Evolutionary conservation across 352 stramenopile species (phyloP).

Genomic region (Achlya hypogyna): DNA sequence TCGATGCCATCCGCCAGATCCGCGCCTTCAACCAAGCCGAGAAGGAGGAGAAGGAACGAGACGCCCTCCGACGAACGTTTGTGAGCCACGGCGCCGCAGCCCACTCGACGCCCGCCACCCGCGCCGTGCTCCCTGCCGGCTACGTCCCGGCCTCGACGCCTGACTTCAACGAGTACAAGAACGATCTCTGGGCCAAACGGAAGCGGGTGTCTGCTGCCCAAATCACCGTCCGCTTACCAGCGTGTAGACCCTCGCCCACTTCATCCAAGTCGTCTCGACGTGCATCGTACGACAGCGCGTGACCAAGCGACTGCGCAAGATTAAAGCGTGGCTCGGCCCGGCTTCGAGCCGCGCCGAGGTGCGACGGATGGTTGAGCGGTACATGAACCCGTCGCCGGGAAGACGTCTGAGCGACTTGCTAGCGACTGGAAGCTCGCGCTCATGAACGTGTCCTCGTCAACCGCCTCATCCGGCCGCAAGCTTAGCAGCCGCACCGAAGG

Average conservation of each 20-base stretch:
- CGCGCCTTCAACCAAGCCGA: constrained; percentile 30
- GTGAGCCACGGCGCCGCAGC: constrained; percentile 29
- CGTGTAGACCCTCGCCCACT: constrained; percentile 53
- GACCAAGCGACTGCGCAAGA: constrained; percentile 40
- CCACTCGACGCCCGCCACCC: constrained; percentile 26
- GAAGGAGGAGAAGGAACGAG: constrained; percentile 29
- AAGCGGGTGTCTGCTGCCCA: constrained; percentile 29
- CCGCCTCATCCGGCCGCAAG: constrained; percentile 21
- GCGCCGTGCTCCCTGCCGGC: constrained; percentile 35
- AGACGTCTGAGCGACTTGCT: background rate
- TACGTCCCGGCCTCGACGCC: constrained; percentile 29
- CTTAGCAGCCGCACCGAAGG: background rate
- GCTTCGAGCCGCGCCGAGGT: constrained; percentile 43
- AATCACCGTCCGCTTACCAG: background rate
- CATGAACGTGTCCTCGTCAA: constrained; percentile 2
- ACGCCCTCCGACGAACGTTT: constrained; percentile 37
- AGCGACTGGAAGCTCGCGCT: constrained; percentile 15
- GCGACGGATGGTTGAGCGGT: constrained; percentile 43
- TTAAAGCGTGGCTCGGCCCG: constrained; percentile 44
- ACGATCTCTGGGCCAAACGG: constrained; percentile 73
- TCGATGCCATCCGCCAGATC: constrained; percentile 39
- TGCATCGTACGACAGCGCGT: constrained; percentile 59
- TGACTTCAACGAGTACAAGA: constrained; percentile 83
- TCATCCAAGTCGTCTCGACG: constrained; percentile 50
- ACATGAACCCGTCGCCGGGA: constrained; percentile 28